Evolutionary conservation across 768 basidiomycete species (phyloP).

Genomic region (Lentinula edodes): DNA sequence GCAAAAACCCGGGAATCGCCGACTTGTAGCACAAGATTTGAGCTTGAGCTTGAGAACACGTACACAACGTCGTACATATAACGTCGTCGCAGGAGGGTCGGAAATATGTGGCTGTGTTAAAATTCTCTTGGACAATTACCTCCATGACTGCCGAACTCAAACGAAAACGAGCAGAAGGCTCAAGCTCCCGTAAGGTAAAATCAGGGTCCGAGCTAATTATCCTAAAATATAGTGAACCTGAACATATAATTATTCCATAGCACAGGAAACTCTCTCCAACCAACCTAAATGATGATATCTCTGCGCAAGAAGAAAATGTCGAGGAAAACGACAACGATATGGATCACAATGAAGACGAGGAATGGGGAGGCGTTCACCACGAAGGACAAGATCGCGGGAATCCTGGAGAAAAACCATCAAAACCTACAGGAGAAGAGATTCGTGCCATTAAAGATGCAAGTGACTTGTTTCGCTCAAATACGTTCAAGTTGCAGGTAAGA

Average conservation of each 20-base stretch:
- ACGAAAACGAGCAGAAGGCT: slow-evolving; percentile 16
- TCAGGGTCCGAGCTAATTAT: not conserved
- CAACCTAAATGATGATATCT: not conserved
- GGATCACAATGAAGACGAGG: slow-evolving; percentile 6
- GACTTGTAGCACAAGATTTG: no score
- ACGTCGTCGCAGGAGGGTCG: no score
- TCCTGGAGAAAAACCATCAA: slow-evolving; percentile 27
- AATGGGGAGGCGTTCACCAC: slow-evolving; percentile 14
- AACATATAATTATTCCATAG: not conserved
- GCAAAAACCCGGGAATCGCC: no score
- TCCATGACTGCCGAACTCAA: slow-evolving; percentile 12
- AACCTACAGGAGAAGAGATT: slow-evolving; percentile 65
- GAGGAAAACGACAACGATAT: slow-evolving; percentile 3
- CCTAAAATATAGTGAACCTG: not conserved
- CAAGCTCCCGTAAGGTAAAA: slow-evolving; percentile 14
- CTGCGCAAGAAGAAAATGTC: slow-evolving; percentile 7
- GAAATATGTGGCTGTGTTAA: not conserved
- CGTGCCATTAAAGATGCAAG: slow-evolving; percentile 66
- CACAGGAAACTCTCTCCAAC: slow-evolving; percentile 3
- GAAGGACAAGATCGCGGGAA: not conserved
- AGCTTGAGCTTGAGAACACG: no score
- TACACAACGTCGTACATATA: no score
- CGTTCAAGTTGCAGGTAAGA: slow-evolving; percentile 80
- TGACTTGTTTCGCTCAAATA: slow-evolving; percentile 68
- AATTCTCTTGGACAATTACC: not conserved